Base-by-base conservation (phyloP, 805 yeast species). In the Ogataea wickerhamii region DNA sequence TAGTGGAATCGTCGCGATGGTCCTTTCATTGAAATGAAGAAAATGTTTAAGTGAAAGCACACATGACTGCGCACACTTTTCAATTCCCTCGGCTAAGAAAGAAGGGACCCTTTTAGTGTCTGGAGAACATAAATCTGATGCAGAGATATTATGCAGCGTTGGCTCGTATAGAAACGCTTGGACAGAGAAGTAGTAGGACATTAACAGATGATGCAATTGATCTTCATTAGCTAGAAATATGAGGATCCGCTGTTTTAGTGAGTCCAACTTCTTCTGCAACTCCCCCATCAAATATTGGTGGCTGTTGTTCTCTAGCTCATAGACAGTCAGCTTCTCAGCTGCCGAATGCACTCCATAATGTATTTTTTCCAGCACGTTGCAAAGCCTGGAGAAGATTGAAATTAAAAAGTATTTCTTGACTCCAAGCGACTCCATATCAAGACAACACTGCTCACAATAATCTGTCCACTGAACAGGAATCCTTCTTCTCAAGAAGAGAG, bases 121-220 rank as follows among this genome's bases (percentile, higher is more conserved):
- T 2, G 37, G 29, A n/a, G 36, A 43, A 16, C 35, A 13, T 25
- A 34, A 29, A 6, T 43, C 44, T 16, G 39, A 37, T 7, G 48
- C 49, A 30, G 47, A 46, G 12, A 48, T 22, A 23, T 36, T 40
- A 18, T 49, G 56, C 6, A 52, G 22, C 4, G 54, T 46, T 2
- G 83, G 84, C 53, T 81, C 86, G 50, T 78, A 75, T 12, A 81
- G 58, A 53, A 76, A 80, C 0, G 86, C 86, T 52, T 80, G 82
- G 18, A 80, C 80, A 1, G 85, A 74, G 50, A 73, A 76, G 50
- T 67, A 74, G 55, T 71, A 79, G 3, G 81, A 67, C 56, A 73
- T 56, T 28, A 68, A 52, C 3, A 51, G 33, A 36, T 55, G 47
- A 26, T 68, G 64, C 40, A 67, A 68, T 24, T 72, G 67, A 16